These are phyloP conservation scores for Eimeria zaria DNA, from an alignment of 169 alveolate genomes.

Conservation along the genomic window DNA sequence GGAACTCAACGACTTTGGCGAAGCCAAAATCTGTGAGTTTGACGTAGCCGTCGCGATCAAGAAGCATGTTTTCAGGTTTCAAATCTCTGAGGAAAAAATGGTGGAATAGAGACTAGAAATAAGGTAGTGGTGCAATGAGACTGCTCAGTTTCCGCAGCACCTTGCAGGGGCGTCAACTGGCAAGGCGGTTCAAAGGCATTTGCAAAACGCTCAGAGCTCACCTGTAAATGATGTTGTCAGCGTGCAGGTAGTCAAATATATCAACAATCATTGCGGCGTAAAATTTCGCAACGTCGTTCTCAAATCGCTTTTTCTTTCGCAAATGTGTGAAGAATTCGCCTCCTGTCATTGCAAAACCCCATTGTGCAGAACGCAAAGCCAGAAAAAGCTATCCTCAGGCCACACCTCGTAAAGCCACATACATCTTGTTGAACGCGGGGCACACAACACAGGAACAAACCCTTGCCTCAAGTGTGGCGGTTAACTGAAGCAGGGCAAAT, in stretches of 20 bases:
- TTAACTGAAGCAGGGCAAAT: not conserved
- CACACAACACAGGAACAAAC: not conserved
- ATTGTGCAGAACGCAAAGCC: constrained; percentile 86
- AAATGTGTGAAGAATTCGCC: constrained; percentile 95
- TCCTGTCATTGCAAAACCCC: constrained; percentile 89
- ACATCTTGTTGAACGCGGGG: not conserved
- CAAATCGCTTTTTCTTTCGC: constrained; percentile 92
- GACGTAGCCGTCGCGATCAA: constrained; percentile 98
- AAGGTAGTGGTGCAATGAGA: not conserved
- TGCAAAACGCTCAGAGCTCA: not conserved
- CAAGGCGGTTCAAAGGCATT: not conserved
- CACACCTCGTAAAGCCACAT: constrained; percentile 91
- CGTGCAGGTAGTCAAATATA: constrained; percentile 98
- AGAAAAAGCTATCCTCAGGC: constrained; percentile 88
- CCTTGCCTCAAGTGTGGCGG: not conserved
- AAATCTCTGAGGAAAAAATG: constrained; percentile 93
- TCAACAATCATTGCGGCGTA: constrained; percentile 95
- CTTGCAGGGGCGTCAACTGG: not conserved
- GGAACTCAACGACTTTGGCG: constrained; percentile 98
- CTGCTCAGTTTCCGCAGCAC: not conserved
- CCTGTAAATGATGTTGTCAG: constrained; percentile 96
- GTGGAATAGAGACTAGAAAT: not conserved
- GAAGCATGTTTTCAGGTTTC: constrained; percentile 98
- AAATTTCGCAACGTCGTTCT: constrained; percentile 91
- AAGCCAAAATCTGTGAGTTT: constrained; percentile 99